Evolutionary conservation across 441 rosid species (phyloP).

Genomic region (Daphne laureola): DNA sequence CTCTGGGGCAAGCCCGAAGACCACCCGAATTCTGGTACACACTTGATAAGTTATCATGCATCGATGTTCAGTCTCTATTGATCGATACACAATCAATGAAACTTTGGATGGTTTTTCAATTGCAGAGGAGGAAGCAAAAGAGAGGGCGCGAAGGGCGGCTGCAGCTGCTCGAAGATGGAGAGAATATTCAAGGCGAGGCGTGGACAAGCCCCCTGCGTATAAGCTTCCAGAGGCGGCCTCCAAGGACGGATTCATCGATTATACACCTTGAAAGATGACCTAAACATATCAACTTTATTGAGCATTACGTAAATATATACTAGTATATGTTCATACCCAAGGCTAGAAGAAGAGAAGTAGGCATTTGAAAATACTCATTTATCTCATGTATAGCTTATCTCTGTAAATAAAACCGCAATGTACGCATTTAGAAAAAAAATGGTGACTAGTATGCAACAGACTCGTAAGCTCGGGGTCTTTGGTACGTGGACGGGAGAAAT

Average conservation of each 20-base stretch:
- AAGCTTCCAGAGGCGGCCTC: slow-evolving; percentile 71
- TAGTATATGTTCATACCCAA: neutral
- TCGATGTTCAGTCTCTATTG: too few relatives aligned
- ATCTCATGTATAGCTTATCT: slow-evolving; percentile 2
- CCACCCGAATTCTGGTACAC: slow-evolving; percentile 49
- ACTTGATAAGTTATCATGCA: neutral
- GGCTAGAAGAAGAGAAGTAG: neutral
- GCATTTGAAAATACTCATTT: slow-evolving; percentile 10
- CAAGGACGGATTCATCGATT: neutral
- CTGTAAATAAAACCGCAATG: too few relatives aligned
- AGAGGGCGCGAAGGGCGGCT: slow-evolving; percentile 64
- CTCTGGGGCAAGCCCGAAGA: slow-evolving; percentile 58
- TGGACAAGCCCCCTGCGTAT: slow-evolving; percentile 61
- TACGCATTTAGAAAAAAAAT: too few relatives aligned
- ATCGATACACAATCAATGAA: too few relatives aligned
- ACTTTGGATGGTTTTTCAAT: neutral
- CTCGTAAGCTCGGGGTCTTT: too few relatives aligned
- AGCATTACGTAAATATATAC: slow-evolving; percentile 5
- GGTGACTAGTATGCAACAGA: too few relatives aligned
- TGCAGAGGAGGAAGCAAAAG: slow-evolving; percentile 78
- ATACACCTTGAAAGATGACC: too few relatives aligned
- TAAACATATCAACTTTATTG: slow-evolving; percentile 2
- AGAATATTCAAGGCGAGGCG: slow-evolving; percentile 84
- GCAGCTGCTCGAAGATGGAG: slow-evolving; percentile 92
- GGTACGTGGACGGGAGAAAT: too few relatives aligned